Conservation (phyloP, 73 alveolate species). For the Paramecium octaurelia region DNA sequence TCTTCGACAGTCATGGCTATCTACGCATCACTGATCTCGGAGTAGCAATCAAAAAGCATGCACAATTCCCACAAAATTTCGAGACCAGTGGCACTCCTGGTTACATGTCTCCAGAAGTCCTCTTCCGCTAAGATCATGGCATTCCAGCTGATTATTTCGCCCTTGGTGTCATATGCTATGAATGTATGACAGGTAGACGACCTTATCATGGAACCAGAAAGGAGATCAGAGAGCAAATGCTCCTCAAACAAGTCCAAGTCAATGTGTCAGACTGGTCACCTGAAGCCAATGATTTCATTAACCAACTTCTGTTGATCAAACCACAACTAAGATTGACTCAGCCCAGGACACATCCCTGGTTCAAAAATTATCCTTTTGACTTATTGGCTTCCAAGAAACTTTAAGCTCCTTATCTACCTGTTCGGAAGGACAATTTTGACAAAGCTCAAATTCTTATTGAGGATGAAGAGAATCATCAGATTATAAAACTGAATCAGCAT, state of each 20-base stretch:
- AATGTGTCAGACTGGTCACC: slow-evolving; percentile 67
- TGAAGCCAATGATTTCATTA: slow-evolving; percentile 84
- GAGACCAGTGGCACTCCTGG: slow-evolving; percentile 96
- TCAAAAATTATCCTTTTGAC: slow-evolving; percentile 71
- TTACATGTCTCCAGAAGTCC: slow-evolving; percentile 83
- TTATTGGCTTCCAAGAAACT: slow-evolving; percentile 58
- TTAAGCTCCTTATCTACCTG: slow-evolving; percentile 70
- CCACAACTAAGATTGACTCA: neutral
- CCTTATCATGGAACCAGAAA: slow-evolving; percentile 79
- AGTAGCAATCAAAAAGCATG: slow-evolving; percentile 81
- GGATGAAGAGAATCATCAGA: neutral
- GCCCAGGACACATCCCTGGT: slow-evolving; percentile 69
- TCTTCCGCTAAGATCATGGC: slow-evolving; percentile 78
- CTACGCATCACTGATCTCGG: slow-evolving; percentile 94
- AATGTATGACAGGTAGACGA: slow-evolving; percentile 80
- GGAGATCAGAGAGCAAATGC: slow-evolving; percentile 85
- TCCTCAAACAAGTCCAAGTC: slow-evolving; percentile 73
- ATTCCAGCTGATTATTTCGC: slow-evolving; percentile 79
- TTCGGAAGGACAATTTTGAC: slow-evolving; percentile 68
- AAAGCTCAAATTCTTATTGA: neutral
- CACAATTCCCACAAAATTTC: slow-evolving; percentile 68
- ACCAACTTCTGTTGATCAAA: slow-evolving; percentile 60
- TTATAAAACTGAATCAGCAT: neutral
- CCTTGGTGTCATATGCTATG: slow-evolving; percentile 81
- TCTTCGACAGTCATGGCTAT: slow-evolving; percentile 87